These are phyloP conservation scores for Sordariomycetes sp. DNA, from an alignment of 2,329 filamentous ascomycete species.

Conservation along the genomic window DNA sequence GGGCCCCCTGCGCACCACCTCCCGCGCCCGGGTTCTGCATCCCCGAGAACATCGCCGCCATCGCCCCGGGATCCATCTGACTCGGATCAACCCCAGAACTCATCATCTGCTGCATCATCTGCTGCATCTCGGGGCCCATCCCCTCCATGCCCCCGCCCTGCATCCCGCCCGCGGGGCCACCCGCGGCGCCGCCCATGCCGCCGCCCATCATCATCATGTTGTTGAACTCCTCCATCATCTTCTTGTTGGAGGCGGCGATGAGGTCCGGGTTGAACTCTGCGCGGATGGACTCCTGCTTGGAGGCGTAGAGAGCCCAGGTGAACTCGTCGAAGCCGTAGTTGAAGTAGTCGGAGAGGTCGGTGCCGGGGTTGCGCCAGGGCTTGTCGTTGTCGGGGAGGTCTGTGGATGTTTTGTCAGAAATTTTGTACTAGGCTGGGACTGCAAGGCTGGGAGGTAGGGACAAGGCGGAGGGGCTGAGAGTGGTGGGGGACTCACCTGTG, in stretches of 20 bases:
- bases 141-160: conserved; percentile 39
- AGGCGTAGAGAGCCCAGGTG: conserved; percentile 88
- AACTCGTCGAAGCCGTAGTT: conserved; percentile 99
- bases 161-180: conserved; percentile 24
- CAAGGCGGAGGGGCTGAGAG: background rate
- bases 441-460: too few relatives aligned
- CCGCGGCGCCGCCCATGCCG: conserved; percentile 23
- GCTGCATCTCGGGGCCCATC: conserved; percentile 53
- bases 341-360: conserved; percentile 94
- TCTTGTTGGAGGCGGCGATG: conserved; percentile 56
- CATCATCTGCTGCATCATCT: conserved; percentile 61
- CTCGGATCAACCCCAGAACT: conserved; percentile 49
- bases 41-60: conserved; percentile 45
- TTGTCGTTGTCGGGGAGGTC: conserved; percentile 72
- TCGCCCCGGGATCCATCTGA: conserved; percentile 48
- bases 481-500: conserved; percentile 27
- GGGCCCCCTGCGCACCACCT: conserved; percentile 17
- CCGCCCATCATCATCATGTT: conserved; percentile 56
- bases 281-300: conserved; percentile 71
- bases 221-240: conserved; percentile 57
- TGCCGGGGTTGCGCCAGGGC: conserved; percentile 88
- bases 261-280: conserved; percentile 60
- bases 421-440: background rate
- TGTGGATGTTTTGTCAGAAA: conserved; percentile 11
- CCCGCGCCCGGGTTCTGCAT: conserved; percentile 31